Base-by-base conservation (phyloP, 2,329 filamentous ascomycete genomes). In the Colletotrichum filicis region DNA sequence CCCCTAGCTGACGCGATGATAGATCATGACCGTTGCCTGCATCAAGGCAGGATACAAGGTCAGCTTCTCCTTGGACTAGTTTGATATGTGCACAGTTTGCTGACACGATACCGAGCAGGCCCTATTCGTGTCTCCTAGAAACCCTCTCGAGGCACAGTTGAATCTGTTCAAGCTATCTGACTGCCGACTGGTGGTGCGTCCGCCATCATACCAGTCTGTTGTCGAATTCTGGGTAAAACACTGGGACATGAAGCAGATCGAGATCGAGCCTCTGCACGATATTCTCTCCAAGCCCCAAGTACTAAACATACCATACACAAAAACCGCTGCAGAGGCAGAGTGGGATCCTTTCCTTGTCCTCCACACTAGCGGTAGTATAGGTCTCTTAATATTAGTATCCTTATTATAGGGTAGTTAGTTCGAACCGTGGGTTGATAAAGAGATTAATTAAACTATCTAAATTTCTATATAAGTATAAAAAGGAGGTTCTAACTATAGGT, bases 351-450 rank as follows among this genome's bases (percentile, higher is more conserved):
- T 83, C 2, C 42, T 81, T 2, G 79, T 86, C 0, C 76, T 87
- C 7, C 86, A 87, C 74, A 87, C 85, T 1, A 86, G 83, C 56
- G 86, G 86, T 7, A 85, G 82, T 55, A 87, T 85, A 0, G 85
- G 85, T 0, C 78, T 86, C 2, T n/a, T n/a, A n/a, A n/a, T n/a
- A n/a, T n/a, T n/a, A n/a, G n/a, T n/a, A n/a, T n/a, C n/a, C n/a
- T n/a, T n/a, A n/a, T n/a, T n/a, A n/a, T n/a, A n/a, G n/a, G n/a
- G n/a, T n/a, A n/a, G n/a, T n/a, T n/a, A n/a, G n/a, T n/a, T n/a
- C n/a, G n/a, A n/a, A n/a, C n/a, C n/a, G n/a, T n/a, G n/a, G n/a
- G n/a, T n/a, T n/a, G n/a, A n/a, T n/a, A n/a, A n/a, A n/a, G n/a
- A n/a, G n/a, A n/a, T n/a, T n/a, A n/a, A n/a, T n/a, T n/a, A n/a